Percentiles rank a stretch among this genome's conserved stretches.
These are phyloP conservation scores for Arachnopeziza araneosa DNA, from an alignment of 2,329 filamentous ascomycete species.

Conservation along the genomic window DNA sequence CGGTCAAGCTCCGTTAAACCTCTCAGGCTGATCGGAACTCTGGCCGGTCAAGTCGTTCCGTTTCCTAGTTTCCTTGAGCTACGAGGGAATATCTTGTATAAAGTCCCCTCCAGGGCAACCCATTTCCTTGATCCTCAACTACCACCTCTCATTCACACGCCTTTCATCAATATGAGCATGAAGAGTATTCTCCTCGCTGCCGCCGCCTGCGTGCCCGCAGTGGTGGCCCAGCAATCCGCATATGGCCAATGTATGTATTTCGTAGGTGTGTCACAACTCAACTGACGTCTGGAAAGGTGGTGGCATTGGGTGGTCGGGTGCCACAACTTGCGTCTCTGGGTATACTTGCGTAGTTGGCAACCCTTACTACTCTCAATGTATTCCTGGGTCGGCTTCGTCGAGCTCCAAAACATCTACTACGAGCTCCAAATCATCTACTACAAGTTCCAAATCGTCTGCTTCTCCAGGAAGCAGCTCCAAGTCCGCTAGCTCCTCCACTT, in stretches of 20 bases:
- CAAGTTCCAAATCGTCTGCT: neutral
- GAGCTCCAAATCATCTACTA: neutral
- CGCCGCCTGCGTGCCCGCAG: constrained; percentile 28
- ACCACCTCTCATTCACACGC: neutral
- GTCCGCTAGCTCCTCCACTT: constrained; percentile 6
- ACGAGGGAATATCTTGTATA: constrained; percentile 9
- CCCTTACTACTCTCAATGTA: constrained; percentile 27
- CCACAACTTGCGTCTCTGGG: constrained; percentile 26
- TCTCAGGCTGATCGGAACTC: constrained; percentile 23
- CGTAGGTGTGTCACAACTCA: neutral
- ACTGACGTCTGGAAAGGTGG: constrained; percentile 18
- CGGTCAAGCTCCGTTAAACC: neutral
- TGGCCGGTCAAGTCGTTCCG: constrained; percentile 22
- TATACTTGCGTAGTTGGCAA: constrained; percentile 22
- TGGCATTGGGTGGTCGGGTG: constrained; percentile 22
- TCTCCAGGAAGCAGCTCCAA: neutral
- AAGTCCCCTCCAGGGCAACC: neutral
- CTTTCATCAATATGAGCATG: constrained; percentile 20
- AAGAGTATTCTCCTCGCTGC: constrained; percentile 23
- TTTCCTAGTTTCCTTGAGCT: neutral
- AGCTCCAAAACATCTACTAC: neutral
- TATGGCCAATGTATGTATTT: constrained; percentile 27
- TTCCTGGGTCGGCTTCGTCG: constrained; percentile 19
- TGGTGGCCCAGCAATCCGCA: constrained; percentile 21
- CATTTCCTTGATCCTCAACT: neutral